Conservation (phyloP, 352 stramenopile genomes). For the Pythium rishiriense region DNA sequence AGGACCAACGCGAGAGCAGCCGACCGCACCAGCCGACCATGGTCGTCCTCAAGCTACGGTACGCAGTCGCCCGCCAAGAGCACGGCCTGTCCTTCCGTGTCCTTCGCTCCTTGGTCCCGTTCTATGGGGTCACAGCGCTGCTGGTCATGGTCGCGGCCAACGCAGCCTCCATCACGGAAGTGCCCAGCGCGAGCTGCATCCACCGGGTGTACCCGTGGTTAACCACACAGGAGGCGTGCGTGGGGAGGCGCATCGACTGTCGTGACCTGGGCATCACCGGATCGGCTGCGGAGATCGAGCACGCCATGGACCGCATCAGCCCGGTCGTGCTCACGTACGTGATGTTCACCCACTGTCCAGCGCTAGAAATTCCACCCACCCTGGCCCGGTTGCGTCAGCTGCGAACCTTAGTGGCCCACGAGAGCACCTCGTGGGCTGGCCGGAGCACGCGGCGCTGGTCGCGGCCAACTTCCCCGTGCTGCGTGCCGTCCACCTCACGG, state of each 20-base stretch:
- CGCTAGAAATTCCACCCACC: background rate
- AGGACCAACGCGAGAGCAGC: background rate
- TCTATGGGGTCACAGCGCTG: background rate
- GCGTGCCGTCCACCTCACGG: background rate
- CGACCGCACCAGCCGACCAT: background rate
- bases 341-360: background rate
- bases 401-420: background rate
- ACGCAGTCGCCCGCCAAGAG: background rate
- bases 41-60: background rate
- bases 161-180: background rate
- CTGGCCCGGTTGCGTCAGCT: slow-evolving; percentile 1
- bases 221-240: slow-evolving; percentile 5
- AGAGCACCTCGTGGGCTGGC: background rate
- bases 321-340: background rate
- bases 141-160: background rate
- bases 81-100: background rate
- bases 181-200: background rate
- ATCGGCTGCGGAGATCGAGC: background rate
- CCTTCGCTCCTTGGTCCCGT: background rate
- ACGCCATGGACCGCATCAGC: background rate
- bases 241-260: slow-evolving; percentile 11
- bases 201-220: slow-evolving; percentile 24
- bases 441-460: background rate
- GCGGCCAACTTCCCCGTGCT: background rate
- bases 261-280: background rate